A percentile compares a stretch with the other conserved stretches of the same genome.
phyloP scores from a whole-genome alignment of 331 rosid species.

The Cydonia oblonga region DNA sequence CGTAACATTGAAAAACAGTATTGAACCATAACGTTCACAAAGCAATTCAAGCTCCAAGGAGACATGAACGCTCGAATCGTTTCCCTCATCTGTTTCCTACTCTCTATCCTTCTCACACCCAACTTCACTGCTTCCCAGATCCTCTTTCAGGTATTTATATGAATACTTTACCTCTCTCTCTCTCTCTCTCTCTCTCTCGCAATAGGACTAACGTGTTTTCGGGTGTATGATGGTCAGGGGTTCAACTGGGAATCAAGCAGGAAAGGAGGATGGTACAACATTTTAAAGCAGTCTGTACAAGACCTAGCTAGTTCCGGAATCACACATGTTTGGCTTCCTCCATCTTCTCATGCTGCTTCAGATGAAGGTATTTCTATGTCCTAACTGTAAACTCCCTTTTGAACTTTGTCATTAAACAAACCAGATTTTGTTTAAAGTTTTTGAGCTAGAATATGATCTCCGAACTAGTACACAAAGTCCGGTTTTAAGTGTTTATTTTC shows the following conservation, averaged over 20 bases:
- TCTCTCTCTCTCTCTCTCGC: background rate
- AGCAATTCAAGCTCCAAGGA: background rate
- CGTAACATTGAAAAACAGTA: no score
- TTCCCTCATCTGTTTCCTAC: background rate
- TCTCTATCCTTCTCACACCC: background rate
- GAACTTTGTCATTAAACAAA: background rate
- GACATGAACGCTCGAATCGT: background rate
- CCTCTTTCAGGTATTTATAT: slow-evolving; percentile 12
- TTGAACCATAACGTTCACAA: background rate
- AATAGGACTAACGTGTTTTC: background rate
- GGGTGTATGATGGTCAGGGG: slow-evolving; percentile 32
- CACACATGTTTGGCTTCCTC: slow-evolving; percentile 94
- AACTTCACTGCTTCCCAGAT: slow-evolving; percentile 12
- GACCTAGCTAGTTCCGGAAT: slow-evolving; percentile 49
- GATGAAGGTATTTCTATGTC: slow-evolving; percentile 31
- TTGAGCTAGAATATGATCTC: no score
- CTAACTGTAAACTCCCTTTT: background rate
- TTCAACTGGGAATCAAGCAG: slow-evolving; percentile 85
- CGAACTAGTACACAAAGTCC: no score
- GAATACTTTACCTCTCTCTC: background rate
- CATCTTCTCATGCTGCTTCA: slow-evolving; percentile 61
- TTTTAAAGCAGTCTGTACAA: slow-evolving; percentile 35
- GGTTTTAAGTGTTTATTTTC: no score
- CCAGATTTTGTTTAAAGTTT: background rate
- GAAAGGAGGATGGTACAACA: slow-evolving; percentile 72